Base-by-base conservation (phyloP, 305 asterid genomes). In the Caryopteris hybrid region DNA sequence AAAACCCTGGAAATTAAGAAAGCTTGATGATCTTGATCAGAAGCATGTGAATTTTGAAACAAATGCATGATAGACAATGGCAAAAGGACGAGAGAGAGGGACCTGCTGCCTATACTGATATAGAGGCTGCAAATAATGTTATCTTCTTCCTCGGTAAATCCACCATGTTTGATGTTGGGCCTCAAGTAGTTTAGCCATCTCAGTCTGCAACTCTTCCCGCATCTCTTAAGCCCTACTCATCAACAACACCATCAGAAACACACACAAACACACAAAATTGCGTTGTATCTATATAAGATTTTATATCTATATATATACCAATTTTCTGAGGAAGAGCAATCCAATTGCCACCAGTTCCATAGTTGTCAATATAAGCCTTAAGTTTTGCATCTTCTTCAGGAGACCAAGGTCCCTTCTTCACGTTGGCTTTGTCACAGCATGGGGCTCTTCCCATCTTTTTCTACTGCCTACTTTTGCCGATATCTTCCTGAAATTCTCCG, bases 321-420 rank as follows among this genome's bases (percentile, higher is more conserved):
- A 84, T 74, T 66, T 86, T 86, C 29, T 80, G 90, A 17, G 95
- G 94, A 74, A 84, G 90, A 29, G 93, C 88, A 36, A 84, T 82
- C 91, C 91, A 85, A 51, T 87, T 87, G 7, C 89, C 91, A 41
- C 95, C 95, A 31, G 89, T 87, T 12, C 94, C 90, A 46, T 74
- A 29, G 2, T 45, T 60, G 10, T 85, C 85, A 50, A 87, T 87
- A 65, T 87, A 87, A 0, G 80, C 70, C 64, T 87, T 87, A 73
- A 87, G 91, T 65, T 60, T 81, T 23, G 76, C 83, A 66, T 87
- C 95, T 85, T 87, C 95, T 55, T 85, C 95, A 38, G 95, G 82
- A 63, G 91, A 82, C 95, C 91, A 88, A 11, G 95, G 95, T 16
- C 95, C 95, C 45, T 60, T 88, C 83, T 88, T 88, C 78, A 88